These are phyloP conservation scores for Suillus tomentosus DNA, from an alignment of 768 basidiomycete genomes.

Conservation along the genomic window DNA sequence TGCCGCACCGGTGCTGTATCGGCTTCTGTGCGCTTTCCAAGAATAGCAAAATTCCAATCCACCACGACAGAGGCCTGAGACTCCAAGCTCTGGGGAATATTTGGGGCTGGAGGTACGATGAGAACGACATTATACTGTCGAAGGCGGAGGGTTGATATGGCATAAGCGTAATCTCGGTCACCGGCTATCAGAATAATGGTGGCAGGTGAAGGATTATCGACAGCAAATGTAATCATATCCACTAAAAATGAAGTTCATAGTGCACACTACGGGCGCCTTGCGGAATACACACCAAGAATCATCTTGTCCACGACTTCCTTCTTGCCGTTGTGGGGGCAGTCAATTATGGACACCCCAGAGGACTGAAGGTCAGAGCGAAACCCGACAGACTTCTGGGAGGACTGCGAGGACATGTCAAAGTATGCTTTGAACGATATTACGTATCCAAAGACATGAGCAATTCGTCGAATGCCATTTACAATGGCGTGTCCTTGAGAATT, in stretches of 20 bases:
- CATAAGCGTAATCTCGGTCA: slow-evolving; percentile 68
- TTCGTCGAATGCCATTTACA: slow-evolving; percentile 43
- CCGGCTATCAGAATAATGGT: slow-evolving; percentile 67
- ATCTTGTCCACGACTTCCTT: slow-evolving; percentile 48
- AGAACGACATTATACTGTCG: slow-evolving; percentile 55
- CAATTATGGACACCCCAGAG: slow-evolving; percentile 45
- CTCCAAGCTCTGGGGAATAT: slow-evolving; percentile 47
- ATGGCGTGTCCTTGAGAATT: slow-evolving; percentile 37
- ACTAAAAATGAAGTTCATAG: slow-evolving; percentile 38
- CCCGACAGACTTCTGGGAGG: slow-evolving; percentile 31
- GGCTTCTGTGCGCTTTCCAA: slow-evolving; percentile 32
- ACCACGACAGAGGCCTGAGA: slow-evolving; percentile 55
- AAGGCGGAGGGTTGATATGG: slow-evolving; percentile 56
- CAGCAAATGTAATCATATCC: slow-evolving; percentile 68
- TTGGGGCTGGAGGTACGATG: slow-evolving; percentile 41
- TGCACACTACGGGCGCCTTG: slow-evolving; percentile 3
- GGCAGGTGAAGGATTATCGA: slow-evolving; percentile 54
- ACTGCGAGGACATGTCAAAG: slow-evolving; percentile 45
- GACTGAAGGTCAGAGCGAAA: slow-evolving; percentile 46
- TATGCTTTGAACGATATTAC: slow-evolving; percentile 57
- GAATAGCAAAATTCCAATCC: slow-evolving; percentile 49
- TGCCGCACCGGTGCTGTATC: slow-evolving; percentile 25
- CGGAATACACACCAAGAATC: slow-evolving; percentile 40
- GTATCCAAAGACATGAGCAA: slow-evolving; percentile 50
- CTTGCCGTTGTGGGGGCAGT: slow-evolving; percentile 35